Conservation (phyloP, 1,139 yeast genomes). For the Zygosaccharomyces sapae region DNA sequence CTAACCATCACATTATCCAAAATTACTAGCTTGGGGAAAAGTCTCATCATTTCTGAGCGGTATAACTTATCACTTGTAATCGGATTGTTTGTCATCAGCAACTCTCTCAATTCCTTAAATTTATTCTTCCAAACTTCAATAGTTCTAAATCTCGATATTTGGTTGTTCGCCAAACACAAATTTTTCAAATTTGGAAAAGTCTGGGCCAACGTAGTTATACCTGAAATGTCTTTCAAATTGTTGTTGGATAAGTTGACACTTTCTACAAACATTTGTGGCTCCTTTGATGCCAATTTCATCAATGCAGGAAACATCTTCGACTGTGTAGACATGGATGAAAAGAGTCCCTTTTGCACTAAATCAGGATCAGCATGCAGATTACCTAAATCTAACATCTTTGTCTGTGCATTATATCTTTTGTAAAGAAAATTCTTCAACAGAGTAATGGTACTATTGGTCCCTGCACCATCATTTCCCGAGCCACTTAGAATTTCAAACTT, state of each 20-base stretch:
- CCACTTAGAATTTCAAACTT: conserved; percentile 46
- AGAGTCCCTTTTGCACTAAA: conserved; percentile 60
- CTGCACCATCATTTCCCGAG: conserved; percentile 17
- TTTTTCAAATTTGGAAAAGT: conserved; percentile 74
- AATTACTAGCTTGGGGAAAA: conserved; percentile 74
- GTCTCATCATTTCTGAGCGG: conserved; percentile 59
- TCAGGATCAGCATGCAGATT: conserved; percentile 62
- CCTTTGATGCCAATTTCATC: conserved; percentile 69
- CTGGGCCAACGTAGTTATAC: conserved; percentile 64
- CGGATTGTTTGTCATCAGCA: conserved; percentile 78
- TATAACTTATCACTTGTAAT: conserved; percentile 49
- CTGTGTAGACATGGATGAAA: conserved; percentile 52
- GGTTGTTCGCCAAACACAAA: conserved; percentile 74
- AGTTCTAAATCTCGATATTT: conserved; percentile 51
- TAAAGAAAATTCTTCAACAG: conserved; percentile 58
- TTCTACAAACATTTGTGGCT: conserved; percentile 47
- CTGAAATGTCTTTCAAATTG: conserved; percentile 56
- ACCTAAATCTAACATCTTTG: conserved; percentile 68
- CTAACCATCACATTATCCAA: conserved; percentile 76
- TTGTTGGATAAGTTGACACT: conserved; percentile 76
- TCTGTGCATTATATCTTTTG: conserved; percentile 61
- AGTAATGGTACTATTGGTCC: conserved; percentile 50
- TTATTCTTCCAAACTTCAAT: conserved; percentile 79
- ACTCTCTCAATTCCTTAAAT: conserved; percentile 66
- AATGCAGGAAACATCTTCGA: conserved; percentile 89